These are phyloP conservation scores for Candida sakaeoensis DNA, from an alignment of 805 yeast genomes.

Conservation along the genomic window DNA sequence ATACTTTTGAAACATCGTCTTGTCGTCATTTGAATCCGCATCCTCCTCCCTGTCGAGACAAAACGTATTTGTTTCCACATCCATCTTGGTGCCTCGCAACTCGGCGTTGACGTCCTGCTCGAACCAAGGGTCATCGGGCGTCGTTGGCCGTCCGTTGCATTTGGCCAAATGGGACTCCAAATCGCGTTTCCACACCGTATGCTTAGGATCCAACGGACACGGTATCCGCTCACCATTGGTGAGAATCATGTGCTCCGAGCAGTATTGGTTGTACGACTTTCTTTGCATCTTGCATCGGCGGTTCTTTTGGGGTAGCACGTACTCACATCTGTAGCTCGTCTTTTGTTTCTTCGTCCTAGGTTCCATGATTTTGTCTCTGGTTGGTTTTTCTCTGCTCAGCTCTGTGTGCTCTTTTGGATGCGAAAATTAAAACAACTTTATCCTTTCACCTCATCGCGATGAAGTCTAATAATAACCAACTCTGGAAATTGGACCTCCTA, in stretches of 20 bases:
- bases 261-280: slow-evolving; percentile 44
- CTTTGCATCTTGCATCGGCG: slow-evolving; percentile 63
- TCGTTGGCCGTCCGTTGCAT: slow-evolving; percentile 50
- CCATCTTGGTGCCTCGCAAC: too few relatives aligned
- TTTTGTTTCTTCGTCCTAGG: slow-evolving; percentile 11
- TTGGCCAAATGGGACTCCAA: slow-evolving; percentile 54
- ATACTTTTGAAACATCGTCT: slow-evolving; percentile 15
- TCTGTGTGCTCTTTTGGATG: too few relatives aligned
- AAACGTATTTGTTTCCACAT: too few relatives aligned
- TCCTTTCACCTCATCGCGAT: slow-evolving; percentile 4
- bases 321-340: slow-evolving; percentile 39
- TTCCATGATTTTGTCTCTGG: slow-evolving; percentile 11
- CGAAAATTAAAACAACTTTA: neutral
- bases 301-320: slow-evolving; percentile 44
- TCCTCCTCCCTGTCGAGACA: too few relatives aligned
- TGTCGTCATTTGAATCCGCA: neutral
- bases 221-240: slow-evolving; percentile 46
- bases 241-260: slow-evolving; percentile 57
- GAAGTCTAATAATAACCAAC: slow-evolving; percentile 9
- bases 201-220: slow-evolving; percentile 76
- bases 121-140: slow-evolving; percentile 48
- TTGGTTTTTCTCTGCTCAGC: too few relatives aligned
- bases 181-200: slow-evolving; percentile 63
- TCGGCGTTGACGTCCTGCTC: slow-evolving; percentile 41
- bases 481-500: slow-evolving; percentile 54